Evolutionary conservation across 2,329 filamentous ascomycete species (phyloP).

Genomic region (Byssothecium circinans): DNA sequence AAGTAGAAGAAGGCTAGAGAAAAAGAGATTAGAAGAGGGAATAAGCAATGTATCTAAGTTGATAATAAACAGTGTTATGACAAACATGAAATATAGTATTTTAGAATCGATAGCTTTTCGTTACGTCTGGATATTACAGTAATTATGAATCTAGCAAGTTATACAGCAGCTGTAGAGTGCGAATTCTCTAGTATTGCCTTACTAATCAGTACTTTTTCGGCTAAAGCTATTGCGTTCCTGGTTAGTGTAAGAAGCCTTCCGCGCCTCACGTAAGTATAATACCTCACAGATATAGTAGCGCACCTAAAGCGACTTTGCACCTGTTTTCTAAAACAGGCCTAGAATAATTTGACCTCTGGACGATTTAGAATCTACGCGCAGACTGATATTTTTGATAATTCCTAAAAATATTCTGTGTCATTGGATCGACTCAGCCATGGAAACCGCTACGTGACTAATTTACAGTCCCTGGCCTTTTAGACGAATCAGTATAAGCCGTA

Average conservation of each 20-base stretch:
- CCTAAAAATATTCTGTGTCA: no score
- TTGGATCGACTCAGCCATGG: no score
- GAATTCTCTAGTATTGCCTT: slow-evolving; percentile 26
- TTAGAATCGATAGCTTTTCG: not conserved
- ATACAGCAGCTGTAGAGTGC: slow-evolving; percentile 17
- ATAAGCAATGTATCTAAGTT: not conserved
- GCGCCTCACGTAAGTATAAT: no score
- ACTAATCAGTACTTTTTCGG: not conserved
- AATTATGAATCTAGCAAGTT: not conserved
- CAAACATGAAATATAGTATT: not conserved
- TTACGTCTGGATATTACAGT: not conserved
- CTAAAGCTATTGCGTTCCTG: slow-evolving; percentile 1
- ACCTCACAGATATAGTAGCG: no score
- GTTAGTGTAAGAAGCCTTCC: not conserved
- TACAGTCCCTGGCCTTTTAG: no score
- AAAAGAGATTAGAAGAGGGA: not conserved
- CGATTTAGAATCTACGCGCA: no score
- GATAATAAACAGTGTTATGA: not conserved
- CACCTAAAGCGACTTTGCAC: not conserved
- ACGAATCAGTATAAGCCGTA: no score
- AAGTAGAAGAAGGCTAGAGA: slow-evolving; percentile 1
- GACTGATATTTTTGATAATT: no score
- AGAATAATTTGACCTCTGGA: not conserved
- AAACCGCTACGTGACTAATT: no score
- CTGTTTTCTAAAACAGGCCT: not conserved